Evolutionary conservation across 1,284 basidiomycete species (phyloP).

Genomic region (Ceratobasidium sp.): DNA sequence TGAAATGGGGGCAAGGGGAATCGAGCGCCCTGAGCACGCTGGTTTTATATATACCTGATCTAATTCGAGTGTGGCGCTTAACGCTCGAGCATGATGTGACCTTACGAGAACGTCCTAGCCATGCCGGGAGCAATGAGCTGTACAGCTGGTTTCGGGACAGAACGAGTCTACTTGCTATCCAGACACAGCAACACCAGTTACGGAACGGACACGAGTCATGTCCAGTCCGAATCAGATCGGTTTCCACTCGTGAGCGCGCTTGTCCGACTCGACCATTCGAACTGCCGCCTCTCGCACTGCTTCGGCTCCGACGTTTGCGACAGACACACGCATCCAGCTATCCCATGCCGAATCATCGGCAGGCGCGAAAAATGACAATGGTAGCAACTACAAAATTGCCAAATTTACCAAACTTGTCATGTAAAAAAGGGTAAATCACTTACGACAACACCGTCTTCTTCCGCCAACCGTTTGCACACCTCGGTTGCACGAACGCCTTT

Average conservation of each 20-base stretch:
- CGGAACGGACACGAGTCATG: not conserved
- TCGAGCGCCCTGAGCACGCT: constrained; percentile 8
- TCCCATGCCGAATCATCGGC: constrained; percentile 51
- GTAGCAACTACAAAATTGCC: constrained; percentile 54
- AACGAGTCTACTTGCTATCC: not conserved
- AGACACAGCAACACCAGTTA: too few species aligned
- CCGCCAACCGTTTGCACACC: constrained; percentile 67
- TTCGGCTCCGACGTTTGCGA: constrained; percentile 79
- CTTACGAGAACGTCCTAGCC: constrained; percentile 2
- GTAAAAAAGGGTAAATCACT: not conserved
- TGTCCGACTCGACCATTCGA: constrained; percentile 23
- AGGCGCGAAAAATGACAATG: constrained; percentile 71
- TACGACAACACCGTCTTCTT: constrained; percentile 66
- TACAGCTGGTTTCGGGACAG: constrained; percentile 9
- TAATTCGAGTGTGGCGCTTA: not conserved
- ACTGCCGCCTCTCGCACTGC: constrained; percentile 6
- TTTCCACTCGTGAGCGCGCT: not conserved
- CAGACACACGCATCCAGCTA: constrained; percentile 77
- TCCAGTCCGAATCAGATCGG: not conserved
- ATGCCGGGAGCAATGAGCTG: too few species aligned
- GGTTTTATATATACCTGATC: constrained; percentile 18
- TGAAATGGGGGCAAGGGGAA: not conserved
- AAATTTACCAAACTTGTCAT: not conserved
- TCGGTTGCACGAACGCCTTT: constrained; percentile 56
- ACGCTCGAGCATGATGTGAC: not conserved